Conservation (phyloP, 768 basidiomycete genomes). For the Brasilioporus rufonigricans region DNA sequence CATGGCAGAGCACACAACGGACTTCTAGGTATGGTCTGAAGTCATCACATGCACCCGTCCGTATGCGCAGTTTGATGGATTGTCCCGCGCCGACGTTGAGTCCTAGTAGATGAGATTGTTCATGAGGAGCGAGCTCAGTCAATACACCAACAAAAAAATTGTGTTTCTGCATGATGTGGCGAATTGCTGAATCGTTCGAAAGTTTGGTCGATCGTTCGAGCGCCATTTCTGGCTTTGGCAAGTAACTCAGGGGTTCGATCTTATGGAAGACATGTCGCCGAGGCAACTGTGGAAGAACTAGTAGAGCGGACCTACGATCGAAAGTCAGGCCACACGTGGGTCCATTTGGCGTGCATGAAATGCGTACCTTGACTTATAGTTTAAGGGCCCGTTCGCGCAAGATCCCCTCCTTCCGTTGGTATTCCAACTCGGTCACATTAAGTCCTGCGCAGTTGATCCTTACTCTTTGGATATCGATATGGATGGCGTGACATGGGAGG, state of each 20-base stretch:
- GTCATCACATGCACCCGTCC: conserved; percentile 71
- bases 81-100: conserved; percentile 63
- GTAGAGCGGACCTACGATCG: conserved; percentile 56
- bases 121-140: conserved; percentile 81
- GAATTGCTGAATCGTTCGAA: conserved; percentile 68
- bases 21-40: conserved; percentile 65
- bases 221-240: conserved; percentile 62
- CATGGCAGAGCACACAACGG: conserved; percentile 71
- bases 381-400: conserved; percentile 57
- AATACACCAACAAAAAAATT: conserved; percentile 64
- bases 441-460: conserved; percentile 64
- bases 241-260: conserved; percentile 57
- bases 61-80: conserved; percentile 63
- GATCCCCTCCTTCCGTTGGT: conserved; percentile 55
- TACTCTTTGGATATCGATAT: too few species aligned
- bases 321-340: neutral
- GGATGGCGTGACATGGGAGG: too few species aligned
- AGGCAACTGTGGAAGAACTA: conserved; percentile 36
- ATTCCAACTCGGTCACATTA: conserved; percentile 55
- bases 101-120: conserved; percentile 67
- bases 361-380: conserved; percentile 53
- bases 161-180: conserved; percentile 69
- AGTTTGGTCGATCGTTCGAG: conserved; percentile 53
- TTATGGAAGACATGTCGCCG: conserved; percentile 57
- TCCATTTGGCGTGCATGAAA: neutral